Evolutionary conservation across 2,329 filamentous ascomycete genomes (phyloP).

Genomic region (Coleophoma eucalyptorum): DNA sequence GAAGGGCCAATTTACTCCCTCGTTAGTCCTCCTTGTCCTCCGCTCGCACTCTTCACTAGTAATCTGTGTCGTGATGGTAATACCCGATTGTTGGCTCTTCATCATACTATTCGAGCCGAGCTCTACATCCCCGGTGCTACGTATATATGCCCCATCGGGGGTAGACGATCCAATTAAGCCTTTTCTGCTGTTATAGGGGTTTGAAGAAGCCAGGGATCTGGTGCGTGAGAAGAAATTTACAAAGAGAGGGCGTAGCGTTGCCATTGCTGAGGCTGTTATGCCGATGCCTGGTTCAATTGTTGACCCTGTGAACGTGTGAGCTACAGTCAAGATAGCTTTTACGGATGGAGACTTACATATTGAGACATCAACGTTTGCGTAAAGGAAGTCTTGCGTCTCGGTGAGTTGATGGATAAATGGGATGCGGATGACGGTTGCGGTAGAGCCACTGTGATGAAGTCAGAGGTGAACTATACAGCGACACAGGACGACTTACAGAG

Average conservation of each 20-base stretch:
- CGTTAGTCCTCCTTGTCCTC: not conserved
- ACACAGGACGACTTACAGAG: too few relatives aligned
- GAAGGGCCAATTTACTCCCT: not conserved
- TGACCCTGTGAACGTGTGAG: constrained; percentile 4
- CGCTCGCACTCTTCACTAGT: constrained; percentile 2
- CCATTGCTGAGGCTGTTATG: constrained; percentile 16
- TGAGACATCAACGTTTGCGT: constrained; percentile 15
- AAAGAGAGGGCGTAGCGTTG: constrained; percentile 22
- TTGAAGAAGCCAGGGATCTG: constrained; percentile 7
- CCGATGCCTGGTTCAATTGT: constrained; percentile 20
- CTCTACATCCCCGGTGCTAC: constrained; percentile 3
- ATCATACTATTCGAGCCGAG: constrained; percentile 7
- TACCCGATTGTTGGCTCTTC: not conserved
- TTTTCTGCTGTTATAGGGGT: not conserved
- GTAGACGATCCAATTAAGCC: not conserved
- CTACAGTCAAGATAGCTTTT: not conserved
- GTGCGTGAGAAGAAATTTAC: constrained; percentile 12
- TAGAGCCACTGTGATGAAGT: constrained; percentile 12
- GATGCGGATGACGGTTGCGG: constrained; percentile 23
- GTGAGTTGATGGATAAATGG: constrained; percentile 17
- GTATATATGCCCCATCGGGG: constrained; percentile 4
- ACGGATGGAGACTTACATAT: constrained; percentile 6
- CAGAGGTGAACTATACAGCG: not conserved
- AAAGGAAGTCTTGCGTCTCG: constrained; percentile 20
- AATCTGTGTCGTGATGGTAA: constrained; percentile 7